phyloP scores from a whole-genome alignment of 1,284 basidiomycete species.

The Tetrapyrgos nigripes region DNA sequence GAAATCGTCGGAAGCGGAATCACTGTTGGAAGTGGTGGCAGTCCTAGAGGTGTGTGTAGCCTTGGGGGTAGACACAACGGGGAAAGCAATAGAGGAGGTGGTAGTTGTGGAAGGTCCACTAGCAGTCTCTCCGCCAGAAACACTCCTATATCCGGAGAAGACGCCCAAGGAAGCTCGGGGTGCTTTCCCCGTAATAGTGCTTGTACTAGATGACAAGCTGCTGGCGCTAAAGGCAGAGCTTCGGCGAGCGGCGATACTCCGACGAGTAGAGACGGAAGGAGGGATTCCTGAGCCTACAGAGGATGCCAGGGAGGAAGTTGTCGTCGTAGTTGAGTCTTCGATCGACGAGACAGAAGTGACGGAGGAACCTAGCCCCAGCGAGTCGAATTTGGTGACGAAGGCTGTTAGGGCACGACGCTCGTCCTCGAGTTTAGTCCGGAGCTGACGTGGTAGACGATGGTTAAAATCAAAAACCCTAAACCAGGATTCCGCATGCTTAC shows the following conservation, averaged over 20 bases:
- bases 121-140: not conserved
- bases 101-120: no score
- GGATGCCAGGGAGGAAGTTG: slow-evolving; percentile 54
- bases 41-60: not conserved
- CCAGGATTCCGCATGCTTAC: slow-evolving; percentile 35
- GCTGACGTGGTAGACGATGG: slow-evolving; percentile 22
- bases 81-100: not conserved
- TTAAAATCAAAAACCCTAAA: slow-evolving; percentile 2
- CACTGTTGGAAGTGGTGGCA: no score
- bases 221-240: not conserved
- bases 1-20: not conserved
- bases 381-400: slow-evolving; percentile 81
- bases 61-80: not conserved
- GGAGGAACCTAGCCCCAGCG: slow-evolving; percentile 56
- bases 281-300: slow-evolving; percentile 30
- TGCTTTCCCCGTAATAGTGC: not conserved
- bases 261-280: slow-evolving; percentile 8
- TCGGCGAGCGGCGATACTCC: slow-evolving; percentile 11
- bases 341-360: slow-evolving; percentile 39
- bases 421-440: slow-evolving; percentile 68
- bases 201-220: not conserved
- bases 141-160: not conserved
- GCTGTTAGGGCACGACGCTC: slow-evolving; percentile 76
- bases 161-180: not conserved
- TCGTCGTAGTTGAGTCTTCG: slow-evolving; percentile 50